Conservation (phyloP, 805 yeast genomes). For the Candida xiaguanensis region DNA sequence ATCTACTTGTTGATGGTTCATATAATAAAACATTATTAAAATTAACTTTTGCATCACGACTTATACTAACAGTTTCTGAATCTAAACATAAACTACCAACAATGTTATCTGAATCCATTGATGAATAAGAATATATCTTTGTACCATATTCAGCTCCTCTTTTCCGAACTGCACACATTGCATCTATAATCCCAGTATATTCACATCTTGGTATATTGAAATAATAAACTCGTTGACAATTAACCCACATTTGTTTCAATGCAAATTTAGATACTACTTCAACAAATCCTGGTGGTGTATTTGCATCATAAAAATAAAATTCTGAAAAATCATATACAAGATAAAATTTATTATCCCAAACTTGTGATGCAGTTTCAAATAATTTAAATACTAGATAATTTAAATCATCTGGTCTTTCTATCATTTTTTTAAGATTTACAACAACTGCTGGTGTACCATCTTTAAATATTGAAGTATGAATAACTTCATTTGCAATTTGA, state of each 20-base stretch:
- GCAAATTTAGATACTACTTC: constrained; percentile 40
- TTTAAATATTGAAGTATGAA: constrained; percentile 61
- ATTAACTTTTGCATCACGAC: constrained; percentile 33
- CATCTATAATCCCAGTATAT: constrained; percentile 18
- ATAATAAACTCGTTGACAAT: constrained; percentile 53
- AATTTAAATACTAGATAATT: constrained; percentile 57
- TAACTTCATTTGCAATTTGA: constrained; percentile 37
- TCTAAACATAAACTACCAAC: constrained; percentile 34
- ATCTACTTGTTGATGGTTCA: constrained; percentile 45
- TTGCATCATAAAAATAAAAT: constrained; percentile 27
- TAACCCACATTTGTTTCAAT: constrained; percentile 48
- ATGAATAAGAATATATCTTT: constrained; percentile 29
- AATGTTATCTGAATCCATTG: constrained; percentile 29
- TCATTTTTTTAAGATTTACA: constrained; percentile 38
- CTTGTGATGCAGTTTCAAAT: constrained; percentile 61
- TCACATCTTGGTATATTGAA: constrained; percentile 42
- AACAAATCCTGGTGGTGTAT: constrained; percentile 25
- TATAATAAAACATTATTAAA: constrained; percentile 42
- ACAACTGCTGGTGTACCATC: constrained; percentile 74
- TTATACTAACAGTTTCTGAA: constrained; percentile 29
- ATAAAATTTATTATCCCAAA: constrained; percentile 67
- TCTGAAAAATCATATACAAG: constrained; percentile 69
- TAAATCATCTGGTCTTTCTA: constrained; percentile 31
- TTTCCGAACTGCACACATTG: constrained; percentile 18
- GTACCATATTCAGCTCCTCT: constrained; percentile 15